Base-by-base conservation (phyloP, 306 rosid species). In the Abrus pulchellus region DNA sequence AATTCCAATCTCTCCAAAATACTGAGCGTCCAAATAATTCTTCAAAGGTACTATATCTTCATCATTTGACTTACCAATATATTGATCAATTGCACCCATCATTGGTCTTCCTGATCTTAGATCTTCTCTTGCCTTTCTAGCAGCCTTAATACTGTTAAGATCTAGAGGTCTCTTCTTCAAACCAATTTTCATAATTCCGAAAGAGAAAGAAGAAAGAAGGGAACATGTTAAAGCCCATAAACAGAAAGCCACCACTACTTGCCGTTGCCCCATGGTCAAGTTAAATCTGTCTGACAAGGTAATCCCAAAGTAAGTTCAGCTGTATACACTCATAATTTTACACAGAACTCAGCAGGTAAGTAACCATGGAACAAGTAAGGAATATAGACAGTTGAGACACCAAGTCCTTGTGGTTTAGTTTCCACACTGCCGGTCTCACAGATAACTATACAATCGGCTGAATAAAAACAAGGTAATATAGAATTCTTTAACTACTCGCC, bases 1-100 rank as follows among this genome's bases (percentile, higher is more conserved):
- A 70, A 94, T 89, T 71, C 92, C 90, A 80, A 94, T 90, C 90
- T 89, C 97, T 45, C 98, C 98, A 76, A 40, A 92, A 80, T 94
- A 94, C 52, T 94, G 98, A 56, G 98, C 98, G 43, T 89, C 91
- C 92, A 94, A 52, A 82, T 92, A 94, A 82, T 94, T 84, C 49
- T 81, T 92, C 57, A 94, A 83, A 72, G 94, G 90, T 47, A 94
- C 74, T 64, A 83, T 69, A 63, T 84, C 90, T 78, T 85, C 95
- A 44, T 47, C 82, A 11, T 44, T 56, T 45, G 93, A 83, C 68
- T 53, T 82, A 6, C 68, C 83, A 57, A 73, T 9, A 76, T 76
- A 41, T 40, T 74, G 67, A 66, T 77, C 30, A 3, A 13, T 20
- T 44, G 76, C 80, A 54, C 78, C 80, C 70, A 79, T 28, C 67